Conservation (phyloP, 2,329 filamentous ascomycete genomes). For the Colletotrichum sidae region DNA sequence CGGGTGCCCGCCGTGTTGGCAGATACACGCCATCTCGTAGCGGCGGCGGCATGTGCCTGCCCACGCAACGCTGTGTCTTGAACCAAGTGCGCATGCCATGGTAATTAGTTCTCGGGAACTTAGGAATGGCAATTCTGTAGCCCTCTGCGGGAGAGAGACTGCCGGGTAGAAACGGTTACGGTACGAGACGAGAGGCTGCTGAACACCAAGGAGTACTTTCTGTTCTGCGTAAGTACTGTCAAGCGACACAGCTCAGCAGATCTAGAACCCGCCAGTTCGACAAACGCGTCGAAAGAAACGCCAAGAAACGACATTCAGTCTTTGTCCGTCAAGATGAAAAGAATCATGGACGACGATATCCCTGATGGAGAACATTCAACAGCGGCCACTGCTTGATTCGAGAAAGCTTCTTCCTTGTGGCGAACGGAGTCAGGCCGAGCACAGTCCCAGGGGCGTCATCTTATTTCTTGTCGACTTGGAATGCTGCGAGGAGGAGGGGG, state of each 20-base stretch:
- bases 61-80: too few relatives aligned
- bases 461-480: not conserved
- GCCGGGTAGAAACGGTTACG: too few relatives aligned
- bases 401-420: constrained; percentile 3
- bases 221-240: not conserved
- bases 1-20: not conserved
- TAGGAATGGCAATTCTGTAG: not conserved
- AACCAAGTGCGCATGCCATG: too few relatives aligned
- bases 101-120: too few relatives aligned
- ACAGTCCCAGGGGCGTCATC: constrained; percentile 11
- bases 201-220: too few relatives aligned
- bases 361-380: not conserved
- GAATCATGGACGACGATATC: not conserved
- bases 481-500: too few relatives aligned
- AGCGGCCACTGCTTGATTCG: not conserved
- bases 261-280: constrained; percentile 18
- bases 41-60: constrained; percentile 1
- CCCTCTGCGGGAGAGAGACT: too few relatives aligned
- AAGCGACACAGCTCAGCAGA: constrained; percentile 9
- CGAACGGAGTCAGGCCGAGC: constrained; percentile 12
- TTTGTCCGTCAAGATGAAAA: constrained; percentile 9
- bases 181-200: too few relatives aligned
- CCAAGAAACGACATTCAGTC: constrained; percentile 17
- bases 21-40: too few relatives aligned
- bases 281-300: constrained; percentile 24